A percentile compares a stretch with the other conserved stretches of the same genome.
Conservation (phyloP, 352 stramenopile species). For the Phytopythium kandeliae region DNA sequence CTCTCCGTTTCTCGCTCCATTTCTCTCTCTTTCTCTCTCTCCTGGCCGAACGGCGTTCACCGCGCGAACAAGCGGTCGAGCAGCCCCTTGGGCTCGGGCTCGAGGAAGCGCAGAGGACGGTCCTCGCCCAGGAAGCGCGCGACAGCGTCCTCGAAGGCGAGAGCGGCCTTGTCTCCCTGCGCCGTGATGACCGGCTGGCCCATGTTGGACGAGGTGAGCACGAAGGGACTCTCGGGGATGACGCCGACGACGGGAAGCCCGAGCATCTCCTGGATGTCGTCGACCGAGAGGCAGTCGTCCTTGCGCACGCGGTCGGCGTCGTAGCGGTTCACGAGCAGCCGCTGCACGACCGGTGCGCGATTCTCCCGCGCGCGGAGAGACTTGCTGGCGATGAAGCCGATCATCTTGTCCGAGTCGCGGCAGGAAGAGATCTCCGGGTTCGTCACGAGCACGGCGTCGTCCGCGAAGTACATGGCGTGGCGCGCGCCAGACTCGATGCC, state of each 20-base stretch:
- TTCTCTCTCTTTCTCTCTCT: no score
- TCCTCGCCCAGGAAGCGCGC: constrained; percentile 87
- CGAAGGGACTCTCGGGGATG: constrained; percentile 86
- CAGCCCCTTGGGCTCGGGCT: constrained; percentile 78
- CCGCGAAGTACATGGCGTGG: constrained; percentile 92
- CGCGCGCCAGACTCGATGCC: constrained; percentile 87
- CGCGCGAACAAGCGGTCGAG: constrained; percentile 67
- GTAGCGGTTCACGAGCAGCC: constrained; percentile 90
- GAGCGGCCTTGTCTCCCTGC: constrained; percentile 58
- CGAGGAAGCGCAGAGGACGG: constrained; percentile 83
- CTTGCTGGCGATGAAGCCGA: constrained; percentile 91
- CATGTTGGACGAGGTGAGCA: constrained; percentile 92
- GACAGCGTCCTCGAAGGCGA: constrained; percentile 87
- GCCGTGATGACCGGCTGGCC: constrained; percentile 88
- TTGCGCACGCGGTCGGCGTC: constrained; percentile 85
- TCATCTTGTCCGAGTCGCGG: constrained; percentile 94
- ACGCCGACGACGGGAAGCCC: constrained; percentile 87
- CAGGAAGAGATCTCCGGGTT: constrained; percentile 92
- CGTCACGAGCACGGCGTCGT: constrained; percentile 92
- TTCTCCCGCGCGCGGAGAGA: constrained; percentile 80
- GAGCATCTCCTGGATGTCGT: constrained; percentile 93
- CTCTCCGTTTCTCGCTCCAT: no score
- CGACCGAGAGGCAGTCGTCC: constrained; percentile 86
- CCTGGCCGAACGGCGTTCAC: constrained; percentile 23
- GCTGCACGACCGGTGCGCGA: constrained; percentile 69